These are phyloP conservation scores for Chamaecrista fasciculata DNA, from an alignment of 306 rosid genomes.

Conservation along the genomic window DNA sequence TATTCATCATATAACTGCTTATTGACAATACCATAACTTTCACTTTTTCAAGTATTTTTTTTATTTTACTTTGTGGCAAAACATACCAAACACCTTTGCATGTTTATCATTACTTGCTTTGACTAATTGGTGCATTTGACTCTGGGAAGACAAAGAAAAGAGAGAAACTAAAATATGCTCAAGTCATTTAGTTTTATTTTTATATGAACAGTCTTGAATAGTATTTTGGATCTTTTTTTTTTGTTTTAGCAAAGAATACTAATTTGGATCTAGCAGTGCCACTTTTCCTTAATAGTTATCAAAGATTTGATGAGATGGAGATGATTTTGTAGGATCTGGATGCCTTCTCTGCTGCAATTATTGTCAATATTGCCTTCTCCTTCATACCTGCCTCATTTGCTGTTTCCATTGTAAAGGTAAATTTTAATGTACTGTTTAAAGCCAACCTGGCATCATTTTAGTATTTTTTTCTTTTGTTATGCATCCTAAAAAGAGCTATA, in stretches of 20 bases:
- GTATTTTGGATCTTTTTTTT: no score
- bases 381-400: slow-evolving; percentile 97
- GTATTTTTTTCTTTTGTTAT: background rate
- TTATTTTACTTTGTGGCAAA: background rate
- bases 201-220: background rate
- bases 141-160: background rate
- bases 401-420: slow-evolving; percentile 91
- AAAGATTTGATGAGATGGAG: slow-evolving; percentile 32
- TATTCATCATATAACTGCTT: background rate
- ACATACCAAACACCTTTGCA: background rate
- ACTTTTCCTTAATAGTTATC: background rate
- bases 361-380: slow-evolving; percentile 85
- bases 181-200: background rate
- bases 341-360: slow-evolving; percentile 91
- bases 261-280: background rate
- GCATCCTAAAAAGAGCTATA: slow-evolving; percentile 2
- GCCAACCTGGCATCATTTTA: slow-evolving; percentile 10
- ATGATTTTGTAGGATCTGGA: slow-evolving; percentile 81
- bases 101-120: background rate
- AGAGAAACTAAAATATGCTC: background rate
- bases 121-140: background rate
- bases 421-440: slow-evolving; percentile 24
- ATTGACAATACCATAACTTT: background rate
- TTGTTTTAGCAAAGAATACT: background rate
- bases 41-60: background rate